phyloP scores from a whole-genome alignment of 495 filamentous ascomycete genomes.

The Amniculicola lignicola region DNA sequence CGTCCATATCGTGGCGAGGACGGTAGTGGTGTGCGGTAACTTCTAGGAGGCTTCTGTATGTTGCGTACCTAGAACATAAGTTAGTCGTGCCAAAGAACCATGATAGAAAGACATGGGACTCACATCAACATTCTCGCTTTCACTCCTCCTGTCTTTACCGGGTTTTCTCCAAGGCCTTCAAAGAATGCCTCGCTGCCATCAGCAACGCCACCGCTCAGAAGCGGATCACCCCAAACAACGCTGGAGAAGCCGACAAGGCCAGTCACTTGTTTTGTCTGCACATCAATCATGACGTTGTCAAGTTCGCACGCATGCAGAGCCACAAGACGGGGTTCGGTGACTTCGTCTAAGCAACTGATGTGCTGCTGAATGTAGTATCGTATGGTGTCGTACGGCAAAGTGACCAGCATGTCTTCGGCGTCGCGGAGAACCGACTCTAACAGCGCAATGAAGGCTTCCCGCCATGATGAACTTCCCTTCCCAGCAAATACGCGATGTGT shows the following conservation, averaged over 20 bases:
- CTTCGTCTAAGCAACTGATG: constrained; percentile 52
- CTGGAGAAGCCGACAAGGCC: constrained; percentile 50
- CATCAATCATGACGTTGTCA: constrained; percentile 58
- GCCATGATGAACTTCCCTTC: constrained; percentile 56
- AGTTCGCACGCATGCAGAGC: constrained; percentile 56
- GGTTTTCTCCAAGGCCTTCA: constrained; percentile 43
- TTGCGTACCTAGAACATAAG: constrained; percentile 49
- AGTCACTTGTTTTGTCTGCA: constrained; percentile 43
- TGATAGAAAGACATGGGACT: constrained; percentile 77
- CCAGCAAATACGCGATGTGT: constrained; percentile 49
- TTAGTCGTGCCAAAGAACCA: not conserved
- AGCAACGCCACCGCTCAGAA: constrained; percentile 52
- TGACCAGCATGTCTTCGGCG: constrained; percentile 66
- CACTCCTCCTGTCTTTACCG: constrained; percentile 27
- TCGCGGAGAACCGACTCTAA: constrained; percentile 64
- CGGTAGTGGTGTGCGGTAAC: constrained; percentile 39
- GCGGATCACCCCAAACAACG: constrained; percentile 59
- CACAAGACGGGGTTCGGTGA: constrained; percentile 55
- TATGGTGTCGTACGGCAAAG: constrained; percentile 63
- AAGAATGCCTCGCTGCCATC: constrained; percentile 48
- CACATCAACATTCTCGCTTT: constrained; percentile 39
- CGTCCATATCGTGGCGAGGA: constrained; percentile 34
- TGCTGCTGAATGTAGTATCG: constrained; percentile 51
- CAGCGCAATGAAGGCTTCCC: constrained; percentile 57
- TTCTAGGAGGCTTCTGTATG: constrained; percentile 39